Evolutionary conservation across 2,329 filamentous ascomycete species (phyloP).

Genomic region (Pseudogymnoascus sp.): DNA sequence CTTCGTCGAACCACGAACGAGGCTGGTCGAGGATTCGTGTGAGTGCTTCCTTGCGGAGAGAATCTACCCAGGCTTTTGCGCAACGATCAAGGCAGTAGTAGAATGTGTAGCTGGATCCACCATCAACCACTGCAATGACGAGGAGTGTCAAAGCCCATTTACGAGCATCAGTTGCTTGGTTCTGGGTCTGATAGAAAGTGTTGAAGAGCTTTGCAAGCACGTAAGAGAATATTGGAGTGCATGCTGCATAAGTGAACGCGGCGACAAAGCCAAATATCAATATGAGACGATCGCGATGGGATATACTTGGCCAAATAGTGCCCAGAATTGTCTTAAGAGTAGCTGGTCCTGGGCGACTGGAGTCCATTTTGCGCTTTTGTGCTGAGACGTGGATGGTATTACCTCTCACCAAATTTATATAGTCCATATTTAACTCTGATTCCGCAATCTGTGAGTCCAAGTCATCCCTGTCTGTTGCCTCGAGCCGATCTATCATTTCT

Average conservation of each 20-base stretch:
- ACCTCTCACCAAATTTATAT: neutral
- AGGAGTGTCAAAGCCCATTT: constrained; percentile 65
- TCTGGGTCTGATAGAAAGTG: constrained; percentile 53
- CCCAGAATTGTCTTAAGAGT: constrained; percentile 49
- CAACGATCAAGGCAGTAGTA: constrained; percentile 65
- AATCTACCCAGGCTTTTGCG: constrained; percentile 60
- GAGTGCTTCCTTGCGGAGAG: constrained; percentile 60
- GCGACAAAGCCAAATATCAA: constrained; percentile 54
- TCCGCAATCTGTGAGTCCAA: neutral
- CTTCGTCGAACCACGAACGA: constrained; percentile 67
- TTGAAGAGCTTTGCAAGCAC: constrained; percentile 64
- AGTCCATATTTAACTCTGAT: neutral
- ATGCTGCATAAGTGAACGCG: constrained; percentile 56
- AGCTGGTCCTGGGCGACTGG: neutral
- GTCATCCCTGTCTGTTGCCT: neutral
- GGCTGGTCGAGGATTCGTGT: constrained; percentile 67
- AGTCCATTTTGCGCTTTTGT: neutral
- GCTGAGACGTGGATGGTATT: neutral
- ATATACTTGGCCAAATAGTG: constrained; percentile 64
- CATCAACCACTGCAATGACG: constrained; percentile 59
- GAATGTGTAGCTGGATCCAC: constrained; percentile 54
- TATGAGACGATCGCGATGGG: constrained; percentile 40
- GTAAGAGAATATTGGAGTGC: constrained; percentile 68
- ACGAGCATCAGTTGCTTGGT: constrained; percentile 17
- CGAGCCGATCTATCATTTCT: neutral